phyloP scores from a whole-genome alignment of 1,139 yeast genomes.

The Pichia inconspicua region DNA sequence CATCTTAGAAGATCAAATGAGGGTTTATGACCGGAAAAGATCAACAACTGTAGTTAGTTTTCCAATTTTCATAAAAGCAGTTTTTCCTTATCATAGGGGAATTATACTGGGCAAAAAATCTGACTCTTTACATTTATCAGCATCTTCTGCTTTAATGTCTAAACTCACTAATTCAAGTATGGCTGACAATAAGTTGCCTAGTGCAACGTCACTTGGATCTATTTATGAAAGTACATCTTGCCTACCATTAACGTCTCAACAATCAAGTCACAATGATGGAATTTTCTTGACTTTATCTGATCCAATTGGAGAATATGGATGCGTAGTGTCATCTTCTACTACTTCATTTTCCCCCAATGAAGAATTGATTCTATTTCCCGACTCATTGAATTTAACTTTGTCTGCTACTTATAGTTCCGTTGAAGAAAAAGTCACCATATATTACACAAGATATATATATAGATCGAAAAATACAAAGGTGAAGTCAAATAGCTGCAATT shows the following conservation, averaged over 20 bases:
- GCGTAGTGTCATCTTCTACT: conserved; percentile 62
- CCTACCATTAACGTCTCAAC: conserved; percentile 9
- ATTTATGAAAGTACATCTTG: neutral
- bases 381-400: conserved; percentile 30
- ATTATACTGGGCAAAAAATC: conserved; percentile 28
- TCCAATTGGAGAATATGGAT: conserved; percentile 62
- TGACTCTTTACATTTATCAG: conserved; percentile 10
- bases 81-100: conserved; percentile 57
- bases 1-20: conserved; percentile 42
- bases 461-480: conserved; percentile 13
- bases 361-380: conserved; percentile 46
- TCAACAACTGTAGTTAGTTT: conserved; percentile 50
- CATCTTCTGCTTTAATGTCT: neutral
- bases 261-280: conserved; percentile 16
- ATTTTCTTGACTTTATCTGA: conserved; percentile 56
- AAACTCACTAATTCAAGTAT: neutral
- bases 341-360: conserved; percentile 57
- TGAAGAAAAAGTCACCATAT: conserved; percentile 39
- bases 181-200: conserved; percentile 3
- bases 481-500: conserved; percentile 10
- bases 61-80: conserved; percentile 53
- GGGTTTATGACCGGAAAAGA: conserved; percentile 54
- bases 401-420: conserved; percentile 47
- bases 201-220: neutral
- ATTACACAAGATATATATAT: conserved; percentile 42